These are phyloP conservation scores for Aristolochia californica DNA, from an alignment of 164 flowering plant species.

Conservation along the genomic window DNA sequence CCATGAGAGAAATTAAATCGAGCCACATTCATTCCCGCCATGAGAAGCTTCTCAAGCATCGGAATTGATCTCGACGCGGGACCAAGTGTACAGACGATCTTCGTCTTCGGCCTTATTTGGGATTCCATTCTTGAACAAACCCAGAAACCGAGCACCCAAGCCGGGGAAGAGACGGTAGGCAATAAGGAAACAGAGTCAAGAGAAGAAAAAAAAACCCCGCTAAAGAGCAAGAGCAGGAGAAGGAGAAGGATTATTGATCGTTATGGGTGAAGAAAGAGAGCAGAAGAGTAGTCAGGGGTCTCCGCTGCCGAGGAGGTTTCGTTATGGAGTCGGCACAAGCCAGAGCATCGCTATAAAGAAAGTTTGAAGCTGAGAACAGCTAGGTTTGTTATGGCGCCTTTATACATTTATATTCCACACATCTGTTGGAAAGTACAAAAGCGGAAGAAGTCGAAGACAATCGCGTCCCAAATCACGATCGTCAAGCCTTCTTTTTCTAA, in stretches of 20 bases:
- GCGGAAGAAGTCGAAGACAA: not conserved
- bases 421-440: not conserved
- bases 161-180: not conserved
- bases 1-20: constrained; percentile 86
- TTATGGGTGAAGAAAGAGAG: not conserved
- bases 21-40: constrained; percentile 79
- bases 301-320: too few species aligned
- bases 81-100: constrained; percentile 81
- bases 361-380: too few species aligned
- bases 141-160: not conserved
- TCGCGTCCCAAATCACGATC: too few species aligned
- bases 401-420: too few species aligned
- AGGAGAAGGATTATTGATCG: not conserved
- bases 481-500: too few species aligned
- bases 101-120: constrained; percentile 44
- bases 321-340: not conserved
- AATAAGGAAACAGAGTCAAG: not conserved
- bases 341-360: too few species aligned
- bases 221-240: not conserved
- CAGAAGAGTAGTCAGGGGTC: too few species aligned
- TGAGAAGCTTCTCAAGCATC: constrained; percentile 64
- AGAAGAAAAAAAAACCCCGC: too few species aligned
- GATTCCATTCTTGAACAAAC: not conserved
- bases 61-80: constrained; percentile 64
- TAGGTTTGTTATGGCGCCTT: too few species aligned